These are phyloP conservation scores for Blastocystis sp. DNA, from an alignment of 352 stramenopile species.

Conservation along the genomic window DNA sequence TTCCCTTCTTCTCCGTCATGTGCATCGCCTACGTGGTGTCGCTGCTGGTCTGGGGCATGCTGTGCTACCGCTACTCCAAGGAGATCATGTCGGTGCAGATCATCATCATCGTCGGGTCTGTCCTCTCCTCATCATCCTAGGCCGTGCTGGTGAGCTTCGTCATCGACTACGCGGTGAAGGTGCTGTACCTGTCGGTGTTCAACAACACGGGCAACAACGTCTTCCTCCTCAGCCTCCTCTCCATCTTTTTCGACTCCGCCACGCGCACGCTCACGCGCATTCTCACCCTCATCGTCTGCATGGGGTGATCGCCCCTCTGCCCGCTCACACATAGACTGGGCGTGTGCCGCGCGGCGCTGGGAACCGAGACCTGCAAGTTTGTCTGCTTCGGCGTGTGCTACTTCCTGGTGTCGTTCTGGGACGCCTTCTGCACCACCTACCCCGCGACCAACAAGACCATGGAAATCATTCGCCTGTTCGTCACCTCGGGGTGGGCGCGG, in stretches of 20 bases:
- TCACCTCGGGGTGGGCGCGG: conserved; percentile 28
- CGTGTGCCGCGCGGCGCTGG: conserved; percentile 31
- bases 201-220: conserved; percentile 64
- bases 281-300: conserved; percentile 63
- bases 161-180: conserved; percentile 45
- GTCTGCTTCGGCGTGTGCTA: conserved; percentile 42
- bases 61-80: conserved; percentile 48
- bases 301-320: conserved; percentile 19
- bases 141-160: conserved; percentile 43
- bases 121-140: conserved; percentile 2
- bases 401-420: conserved; percentile 59
- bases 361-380: conserved; percentile 25
- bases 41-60: conserved; percentile 43
- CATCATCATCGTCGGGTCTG: conserved; percentile 30
- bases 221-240: conserved; percentile 37
- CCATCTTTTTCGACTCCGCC: conserved; percentile 53
- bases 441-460: neutral
- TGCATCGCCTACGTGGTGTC: conserved; percentile 41
- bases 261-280: conserved; percentile 57
- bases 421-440: conserved; percentile 57
- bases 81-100: conserved; percentile 67
- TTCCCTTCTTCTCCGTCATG: conserved; percentile 54
- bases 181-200: conserved; percentile 53
- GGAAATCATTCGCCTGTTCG: conserved; percentile 29
- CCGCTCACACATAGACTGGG: conserved; percentile 15